These are phyloP conservation scores for Fusarium pilosicola DNA, from an alignment of 2,329 filamentous ascomycete species.

Conservation along the genomic window DNA sequence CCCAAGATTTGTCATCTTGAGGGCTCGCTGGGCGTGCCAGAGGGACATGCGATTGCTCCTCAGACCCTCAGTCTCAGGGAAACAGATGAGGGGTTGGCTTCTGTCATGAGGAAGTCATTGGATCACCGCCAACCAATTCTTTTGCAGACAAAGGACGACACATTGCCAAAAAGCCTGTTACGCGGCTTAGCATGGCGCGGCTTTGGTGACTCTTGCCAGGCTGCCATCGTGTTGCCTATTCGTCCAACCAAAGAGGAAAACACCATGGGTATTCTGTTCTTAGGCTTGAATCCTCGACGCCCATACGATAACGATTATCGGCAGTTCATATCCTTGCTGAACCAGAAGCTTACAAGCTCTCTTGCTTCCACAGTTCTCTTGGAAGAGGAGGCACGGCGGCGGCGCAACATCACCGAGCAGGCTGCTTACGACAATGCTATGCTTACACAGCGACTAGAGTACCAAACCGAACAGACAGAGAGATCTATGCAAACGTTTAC, in stretches of 20 bases:
- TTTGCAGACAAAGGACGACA: constrained; percentile 58
- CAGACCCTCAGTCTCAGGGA: constrained; percentile 50
- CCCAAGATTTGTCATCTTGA: constrained; percentile 54
- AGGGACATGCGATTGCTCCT: constrained; percentile 55
- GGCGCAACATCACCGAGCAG: constrained; percentile 59
- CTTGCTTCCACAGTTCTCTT: constrained; percentile 76
- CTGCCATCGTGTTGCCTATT: constrained; percentile 75
- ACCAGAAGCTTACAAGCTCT: constrained; percentile 70
- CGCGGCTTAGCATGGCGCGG: constrained; percentile 70
- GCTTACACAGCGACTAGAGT: constrained; percentile 72
- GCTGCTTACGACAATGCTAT: constrained; percentile 74
- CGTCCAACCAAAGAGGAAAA: constrained; percentile 72
- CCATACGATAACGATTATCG: constrained; percentile 80
- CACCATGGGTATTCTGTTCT: constrained; percentile 73
- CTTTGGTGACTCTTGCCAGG: constrained; percentile 71
- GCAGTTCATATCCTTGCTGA: constrained; percentile 68
- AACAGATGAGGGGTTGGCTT: constrained; percentile 51
- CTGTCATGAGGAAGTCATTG: constrained; percentile 54
- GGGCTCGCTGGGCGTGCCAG: constrained; percentile 58
- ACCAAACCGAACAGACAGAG: constrained; percentile 61
- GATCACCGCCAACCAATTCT: constrained; percentile 52
- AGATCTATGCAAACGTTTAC: constrained; percentile 72
- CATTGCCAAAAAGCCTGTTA: constrained; percentile 66
- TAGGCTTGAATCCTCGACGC: constrained; percentile 75
- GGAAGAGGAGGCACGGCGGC: constrained; percentile 74